A percentile compares a stretch with the other conserved stretches of the same genome.
Conservation (phyloP, 208 protist genomes). For the Wallacemonas sp. region DNA sequence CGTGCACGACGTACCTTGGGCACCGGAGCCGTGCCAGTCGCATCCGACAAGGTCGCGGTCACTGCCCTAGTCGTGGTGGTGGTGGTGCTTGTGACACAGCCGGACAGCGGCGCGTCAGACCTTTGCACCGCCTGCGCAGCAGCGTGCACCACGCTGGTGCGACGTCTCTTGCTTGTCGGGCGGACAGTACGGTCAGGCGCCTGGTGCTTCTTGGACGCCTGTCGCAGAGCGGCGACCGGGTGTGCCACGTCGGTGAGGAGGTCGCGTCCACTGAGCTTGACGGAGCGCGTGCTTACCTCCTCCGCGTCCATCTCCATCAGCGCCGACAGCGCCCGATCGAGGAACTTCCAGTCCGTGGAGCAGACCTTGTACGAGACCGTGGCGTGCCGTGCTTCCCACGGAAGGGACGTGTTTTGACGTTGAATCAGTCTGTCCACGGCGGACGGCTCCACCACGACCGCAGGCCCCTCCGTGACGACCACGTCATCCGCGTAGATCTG, state of each 20-base stretch:
- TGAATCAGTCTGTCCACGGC: neutral
- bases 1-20: no score
- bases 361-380: conserved; percentile 46
- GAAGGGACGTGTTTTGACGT: conserved; percentile 37
- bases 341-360: conserved; percentile 53
- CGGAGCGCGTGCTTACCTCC: conserved; percentile 41
- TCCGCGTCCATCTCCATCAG: conserved; percentile 37
- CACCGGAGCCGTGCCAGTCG: no score
- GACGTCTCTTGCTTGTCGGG: neutral
- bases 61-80: no score
- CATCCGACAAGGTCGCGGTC: no score
- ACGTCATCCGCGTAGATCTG: neutral
- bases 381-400: conserved; percentile 69
- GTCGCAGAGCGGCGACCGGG: conserved; percentile 32
- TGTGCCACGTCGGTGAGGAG: conserved; percentile 59
- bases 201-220: neutral
- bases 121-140: no score
- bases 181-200: neutral
- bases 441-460: neutral
- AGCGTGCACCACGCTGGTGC: neutral
- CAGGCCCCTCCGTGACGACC: conserved; percentile 5
- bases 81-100: no score
- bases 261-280: conserved; percentile 42
- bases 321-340: conserved; percentile 51
- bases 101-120: no score